A percentile compares a stretch with the other conserved stretches of the same genome.
phyloP scores from a whole-genome alignment of 352 stramenopile genomes.

The Phytophthora ramorum region DNA sequence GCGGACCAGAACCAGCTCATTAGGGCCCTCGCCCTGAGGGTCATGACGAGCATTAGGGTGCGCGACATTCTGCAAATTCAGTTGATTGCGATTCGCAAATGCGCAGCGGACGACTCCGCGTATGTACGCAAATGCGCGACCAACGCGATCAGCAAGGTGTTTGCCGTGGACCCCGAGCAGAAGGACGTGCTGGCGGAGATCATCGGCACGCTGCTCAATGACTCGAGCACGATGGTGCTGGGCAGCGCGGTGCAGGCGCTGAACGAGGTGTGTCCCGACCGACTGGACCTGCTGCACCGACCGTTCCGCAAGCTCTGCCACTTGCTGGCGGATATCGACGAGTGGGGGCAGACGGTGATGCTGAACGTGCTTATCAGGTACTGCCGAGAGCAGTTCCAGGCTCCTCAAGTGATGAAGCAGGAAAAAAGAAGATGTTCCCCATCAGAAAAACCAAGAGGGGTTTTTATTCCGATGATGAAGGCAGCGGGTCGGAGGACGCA shows the following conservation, averaged over 20 bases:
- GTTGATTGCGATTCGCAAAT: conserved; percentile 95
- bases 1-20: conserved; percentile 95
- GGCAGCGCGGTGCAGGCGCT: conserved; percentile 95
- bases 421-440: conserved; percentile 63
- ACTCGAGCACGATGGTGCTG: conserved; percentile 98
- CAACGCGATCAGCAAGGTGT: conserved; percentile 96
- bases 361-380: conserved; percentile 97
- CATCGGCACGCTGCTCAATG: conserved; percentile 93
- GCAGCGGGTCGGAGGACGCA: conserved; percentile 73
- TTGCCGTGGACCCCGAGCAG: conserved; percentile 89
- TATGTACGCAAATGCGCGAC: conserved; percentile 98
- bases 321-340: conserved; percentile 98
- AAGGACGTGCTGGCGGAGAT: conserved; percentile 93
- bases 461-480: conserved; percentile 98
- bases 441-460: conserved; percentile 86
- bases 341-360: conserved; percentile 98
- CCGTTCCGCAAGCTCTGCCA: conserved; percentile 98
- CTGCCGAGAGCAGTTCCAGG: conserved; percentile 95
- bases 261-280: conserved; percentile 95
- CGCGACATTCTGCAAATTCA: conserved; percentile 99
- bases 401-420: conserved; percentile 66
- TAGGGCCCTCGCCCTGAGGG: conserved; percentile 92
- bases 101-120: conserved; percentile 91
- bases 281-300: conserved; percentile 95
- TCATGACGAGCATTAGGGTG: conserved; percentile 98